Percentiles rank a stretch among this genome's conserved stretches.
Evolutionary conservation across 1,284 basidiomycete genomes (phyloP).

Genomic region (Ustilago xerochloae): DNA sequence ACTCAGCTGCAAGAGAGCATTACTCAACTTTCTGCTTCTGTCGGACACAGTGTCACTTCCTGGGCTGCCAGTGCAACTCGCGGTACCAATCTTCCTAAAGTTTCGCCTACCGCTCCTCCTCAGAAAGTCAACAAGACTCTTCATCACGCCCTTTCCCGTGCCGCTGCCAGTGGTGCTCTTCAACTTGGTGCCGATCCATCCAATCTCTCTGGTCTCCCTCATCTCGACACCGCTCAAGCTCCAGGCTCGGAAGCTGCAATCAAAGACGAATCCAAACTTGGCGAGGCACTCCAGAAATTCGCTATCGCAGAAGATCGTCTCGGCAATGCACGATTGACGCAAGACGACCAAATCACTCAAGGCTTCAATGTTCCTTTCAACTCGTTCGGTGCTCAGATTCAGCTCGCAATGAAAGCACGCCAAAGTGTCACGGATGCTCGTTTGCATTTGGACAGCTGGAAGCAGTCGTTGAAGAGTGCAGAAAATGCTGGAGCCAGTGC

Average conservation of each 20-base stretch:
- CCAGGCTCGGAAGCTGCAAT: constrained; percentile 28
- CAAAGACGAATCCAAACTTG: constrained; percentile 67
- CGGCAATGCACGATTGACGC: constrained; percentile 82
- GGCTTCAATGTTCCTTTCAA: constrained; percentile 88
- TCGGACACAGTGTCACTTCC: constrained; percentile 82
- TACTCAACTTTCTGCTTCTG: constrained; percentile 71
- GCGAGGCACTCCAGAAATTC: constrained; percentile 81
- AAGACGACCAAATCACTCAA: constrained; percentile 80
- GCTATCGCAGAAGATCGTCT: constrained; percentile 87
- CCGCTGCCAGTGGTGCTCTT: constrained; percentile 78
- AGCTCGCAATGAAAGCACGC: constrained; percentile 64
- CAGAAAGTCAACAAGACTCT: constrained; percentile 79
- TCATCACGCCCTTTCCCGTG: constrained; percentile 88
- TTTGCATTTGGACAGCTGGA: constrained; percentile 65
- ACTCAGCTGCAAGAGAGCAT: constrained; percentile 72
- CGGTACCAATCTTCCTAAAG: constrained; percentile 73
- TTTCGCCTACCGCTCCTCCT: constrained; percentile 73
- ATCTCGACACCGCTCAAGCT: constrained; percentile 36
- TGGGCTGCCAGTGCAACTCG: constrained; percentile 90
- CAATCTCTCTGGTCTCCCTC: constrained; percentile 51
- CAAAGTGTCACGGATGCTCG: constrained; percentile 64
- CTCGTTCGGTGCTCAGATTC: constrained; percentile 65
- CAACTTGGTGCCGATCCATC: constrained; percentile 69
- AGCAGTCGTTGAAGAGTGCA: constrained; percentile 60
- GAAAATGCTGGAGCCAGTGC: constrained; percentile 50